Conservation (phyloP, 345 rosid species). For the Citrus sinensis region DVS_A1.0 CM039166.1:4068001-4068500, state of each 20-base stretch:
- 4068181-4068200: constrained; percentile 24
- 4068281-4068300: constrained; percentile 19
- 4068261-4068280: constrained; percentile 13
- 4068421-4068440: too few relatives aligned
- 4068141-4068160: constrained; percentile 5
- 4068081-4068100: constrained; percentile 26
- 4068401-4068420: too few relatives aligned
- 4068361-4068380: too few relatives aligned
- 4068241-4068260: constrained; percentile 7
- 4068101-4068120: constrained; percentile 15
- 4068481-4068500: too few relatives aligned
- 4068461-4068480: too few relatives aligned
- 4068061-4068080: constrained; percentile 20
- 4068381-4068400: too few relatives aligned
- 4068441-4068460: too few relatives aligned
- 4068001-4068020: constrained; percentile 10
- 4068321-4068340: too few relatives aligned
- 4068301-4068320: background rate
- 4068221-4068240: constrained; percentile 1
- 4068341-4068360: too few relatives aligned
- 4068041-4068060: constrained; percentile 20
- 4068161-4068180: constrained; percentile 17
- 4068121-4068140: constrained; percentile 17
- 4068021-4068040: too few relatives aligned
- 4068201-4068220: constrained; percentile 5